Evolutionary conservation across 2,329 filamentous ascomycete species (phyloP).

Genomic region (Xylariaceae sp.): DNA sequence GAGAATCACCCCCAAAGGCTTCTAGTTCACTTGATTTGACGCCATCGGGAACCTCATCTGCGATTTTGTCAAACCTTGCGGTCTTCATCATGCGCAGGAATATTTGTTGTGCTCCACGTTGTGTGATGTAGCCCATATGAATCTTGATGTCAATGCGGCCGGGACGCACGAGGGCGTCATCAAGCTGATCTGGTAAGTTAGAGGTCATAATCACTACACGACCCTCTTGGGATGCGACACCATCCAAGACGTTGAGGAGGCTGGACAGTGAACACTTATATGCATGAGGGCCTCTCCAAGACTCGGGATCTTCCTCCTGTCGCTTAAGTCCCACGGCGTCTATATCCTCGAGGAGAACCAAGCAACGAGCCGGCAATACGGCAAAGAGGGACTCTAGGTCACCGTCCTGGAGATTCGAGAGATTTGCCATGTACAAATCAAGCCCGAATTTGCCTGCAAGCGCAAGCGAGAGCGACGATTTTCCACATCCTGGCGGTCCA

Average conservation of each 20-base stretch:
- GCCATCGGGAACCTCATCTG: slow-evolving; percentile 14
- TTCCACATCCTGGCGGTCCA: slow-evolving; percentile 76
- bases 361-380: slow-evolving; percentile 33
- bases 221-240: slow-evolving; percentile 70
- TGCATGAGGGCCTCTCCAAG: slow-evolving; percentile 26
- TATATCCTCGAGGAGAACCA: slow-evolving; percentile 63
- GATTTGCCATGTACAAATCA: slow-evolving; percentile 75
- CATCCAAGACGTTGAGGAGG: slow-evolving; percentile 73
- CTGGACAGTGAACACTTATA: slow-evolving; percentile 61
- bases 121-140: slow-evolving; percentile 57
- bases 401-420: slow-evolving; percentile 52
- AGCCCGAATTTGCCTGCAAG: slow-evolving; percentile 74
- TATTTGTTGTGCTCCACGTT: slow-evolving; percentile 51
- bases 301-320: slow-evolving; percentile 17
- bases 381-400: slow-evolving; percentile 42
- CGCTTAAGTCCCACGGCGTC: slow-evolving; percentile 57
- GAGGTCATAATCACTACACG: slow-evolving; percentile 77
- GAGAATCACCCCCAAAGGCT: neutral
- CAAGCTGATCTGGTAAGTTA: slow-evolving; percentile 68
- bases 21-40: neutral
- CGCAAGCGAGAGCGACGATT: slow-evolving; percentile 75
- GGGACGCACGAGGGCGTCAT: slow-evolving; percentile 67
- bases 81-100: slow-evolving; percentile 53
- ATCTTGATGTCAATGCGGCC: slow-evolving; percentile 71
- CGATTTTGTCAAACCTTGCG: slow-evolving; percentile 34